Base-by-base conservation (phyloP, 78 protist species). In the Guillardia theta region DNA sequence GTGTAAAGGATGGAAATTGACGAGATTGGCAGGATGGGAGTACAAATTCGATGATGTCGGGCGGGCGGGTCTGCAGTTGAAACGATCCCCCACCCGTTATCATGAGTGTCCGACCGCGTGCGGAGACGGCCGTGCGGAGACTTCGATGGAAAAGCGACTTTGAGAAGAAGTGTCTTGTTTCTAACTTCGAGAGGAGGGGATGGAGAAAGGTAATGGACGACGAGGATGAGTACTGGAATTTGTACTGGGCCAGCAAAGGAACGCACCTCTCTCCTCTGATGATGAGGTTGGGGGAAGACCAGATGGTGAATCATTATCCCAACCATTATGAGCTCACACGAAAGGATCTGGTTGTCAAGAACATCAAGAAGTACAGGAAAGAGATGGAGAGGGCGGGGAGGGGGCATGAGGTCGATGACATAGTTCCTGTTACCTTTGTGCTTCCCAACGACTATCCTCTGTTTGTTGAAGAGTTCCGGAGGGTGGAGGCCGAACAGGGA, bases 301-400 rank as follows among this genome's bases (percentile, higher is more conserved):
- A 88, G 22, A 45, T 88, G n/a, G 62, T 97, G 58, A 96, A 96
- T 88, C 98, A 97, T 62, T 97, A 95, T 36, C 97, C 97, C 3
- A 95, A 93, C 37, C 97, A 97, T 90, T 87, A 62, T 47, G 98
- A 95, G 64, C 95, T 97, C n/a, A 95, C 97, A 6, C 48, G 96
- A 37, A 97, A 96, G 36, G 97, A 96, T 30, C 58, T 94, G 47
- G 92, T 97, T 94, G 95, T 94, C 19, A 94, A 94, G 93, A 95
- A 97, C 93, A 94, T 97, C 36, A 93, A 94, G 48, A 41, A 95
- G 8, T 88, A 88, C 22, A 46, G 58, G 37, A 92, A 62, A 43
- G 95, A 95, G 12, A 0, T 94, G 92, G 93, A 58, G 37, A 45
- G 76, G 64, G 27, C 33, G 12, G 93, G 93, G 0, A 19, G 22